These are phyloP conservation scores for Schizophyllum amplum DNA, from an alignment of 1,284 basidiomycete genomes.

Conservation along the genomic window DNA sequence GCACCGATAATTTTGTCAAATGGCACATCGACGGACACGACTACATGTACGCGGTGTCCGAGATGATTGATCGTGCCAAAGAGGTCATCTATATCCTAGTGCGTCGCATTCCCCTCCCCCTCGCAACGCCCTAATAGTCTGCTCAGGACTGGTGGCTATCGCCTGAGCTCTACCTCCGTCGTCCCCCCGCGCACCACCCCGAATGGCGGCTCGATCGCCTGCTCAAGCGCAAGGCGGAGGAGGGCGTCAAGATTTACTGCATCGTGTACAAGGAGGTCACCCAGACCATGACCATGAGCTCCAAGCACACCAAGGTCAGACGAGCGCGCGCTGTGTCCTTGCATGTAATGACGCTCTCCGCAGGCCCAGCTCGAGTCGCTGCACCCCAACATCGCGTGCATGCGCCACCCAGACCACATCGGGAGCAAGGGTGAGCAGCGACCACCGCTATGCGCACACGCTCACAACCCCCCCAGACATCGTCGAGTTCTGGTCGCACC, in stretches of 20 bases:
- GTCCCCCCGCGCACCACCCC: slow-evolving; percentile 75
- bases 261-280: slow-evolving; percentile 90
- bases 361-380: slow-evolving; percentile 79
- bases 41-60: slow-evolving; percentile 90
- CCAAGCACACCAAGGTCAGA: slow-evolving; percentile 84
- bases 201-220: slow-evolving; percentile 85
- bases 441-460: too few relatives aligned
- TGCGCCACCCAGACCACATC: slow-evolving; percentile 83
- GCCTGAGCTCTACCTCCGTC: slow-evolving; percentile 85
- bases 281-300: slow-evolving; percentile 83
- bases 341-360: slow-evolving; percentile 64
- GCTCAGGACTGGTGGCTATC: slow-evolving; percentile 96
- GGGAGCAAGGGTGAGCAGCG: too few relatives aligned
- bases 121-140: too few relatives aligned
- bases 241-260: slow-evolving; percentile 86
- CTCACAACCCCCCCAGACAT: too few relatives aligned
- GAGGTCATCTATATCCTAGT: slow-evolving; percentile 78
- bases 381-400: slow-evolving; percentile 87
- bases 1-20: slow-evolving; percentile 71
- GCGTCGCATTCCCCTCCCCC: too few relatives aligned
- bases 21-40: slow-evolving; percentile 91
- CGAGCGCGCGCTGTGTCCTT: too few relatives aligned
- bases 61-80: slow-evolving; percentile 72
- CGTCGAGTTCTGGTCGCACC: slow-evolving; percentile 79
- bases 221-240: slow-evolving; percentile 78